Base-by-base conservation (phyloP, 805 yeast species). In the Starmerella potacharoeniae region DNA sequence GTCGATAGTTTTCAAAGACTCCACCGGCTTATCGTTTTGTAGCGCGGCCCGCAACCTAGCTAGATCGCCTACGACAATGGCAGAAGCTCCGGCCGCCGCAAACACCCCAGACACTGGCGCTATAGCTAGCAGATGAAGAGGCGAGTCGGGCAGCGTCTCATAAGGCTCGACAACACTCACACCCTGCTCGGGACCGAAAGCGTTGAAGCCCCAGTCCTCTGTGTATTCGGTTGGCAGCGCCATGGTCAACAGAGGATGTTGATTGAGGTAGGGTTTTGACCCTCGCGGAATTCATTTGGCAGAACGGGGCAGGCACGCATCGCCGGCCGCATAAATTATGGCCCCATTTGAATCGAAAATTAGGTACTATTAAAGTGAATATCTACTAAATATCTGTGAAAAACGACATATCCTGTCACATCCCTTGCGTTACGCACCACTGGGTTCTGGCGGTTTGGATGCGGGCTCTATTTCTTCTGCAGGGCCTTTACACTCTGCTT, bases 171-270 rank as follows among this genome's bases (percentile, higher is more conserved):
- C 57, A 10, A 59, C 39, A 3, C 39, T n/a, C 22, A 58, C 17
- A 6, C 64, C 66, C 4, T 35, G 45, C 46, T 51, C 58, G 2
- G 59, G 57, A n/a, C 66, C 66, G 4, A 58, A 34, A 7, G 45
- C 50, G 17, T 54, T 58, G 39, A 63, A 59, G 11, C 57, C 57
- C 66, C 65, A 62, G 55, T 60, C 60, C 16, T 61, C 64, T 5
- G 64, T 57, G 43, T 37, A 49, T 30, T n/a, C 42, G 16, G 55
- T 52, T 8, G 55, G 57, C 55, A 60, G 51, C 37, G 48, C 51
- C 53, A 45, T 50, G 52, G 49, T 34, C 40, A 46, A 46, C 49
- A 46, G 14, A 30, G 35, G 36, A 13, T 33, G 48, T 44, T 31
- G 29, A 28, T 44, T 28, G 31, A 36, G 48, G 16, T 44, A 44